Conservation (phyloP, 805 yeast species). For the Maudiozyma saulgeensis region DNA sequence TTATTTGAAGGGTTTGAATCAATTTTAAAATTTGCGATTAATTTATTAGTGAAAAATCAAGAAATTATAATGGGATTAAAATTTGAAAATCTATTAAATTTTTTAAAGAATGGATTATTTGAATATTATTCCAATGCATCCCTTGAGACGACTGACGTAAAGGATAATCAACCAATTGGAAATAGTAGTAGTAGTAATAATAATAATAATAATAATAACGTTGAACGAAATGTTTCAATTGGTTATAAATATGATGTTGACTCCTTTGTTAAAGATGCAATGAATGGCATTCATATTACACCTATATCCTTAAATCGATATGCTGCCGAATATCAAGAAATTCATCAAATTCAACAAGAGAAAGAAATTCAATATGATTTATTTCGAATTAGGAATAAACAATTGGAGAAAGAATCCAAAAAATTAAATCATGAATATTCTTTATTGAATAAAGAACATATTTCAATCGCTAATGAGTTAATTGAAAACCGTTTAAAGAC, state of each 20-base stretch:
- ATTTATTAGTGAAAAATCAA: constrained; percentile 65
- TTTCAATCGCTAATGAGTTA: constrained; percentile 79
- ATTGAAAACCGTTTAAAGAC: constrained; percentile 66
- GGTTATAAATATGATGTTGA: constrained; percentile 50
- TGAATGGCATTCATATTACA: constrained; percentile 50
- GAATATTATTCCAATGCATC: constrained; percentile 46
- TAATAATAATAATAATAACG: too few species aligned
- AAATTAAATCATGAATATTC: constrained; percentile 62
- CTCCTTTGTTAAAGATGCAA: constrained; percentile 69
- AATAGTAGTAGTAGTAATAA: too few species aligned
- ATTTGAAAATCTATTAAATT: constrained; percentile 71
- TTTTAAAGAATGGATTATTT: constrained; percentile 71
- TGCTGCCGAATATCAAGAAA: constrained; percentile 62
- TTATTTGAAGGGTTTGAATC: constrained; percentile 89
- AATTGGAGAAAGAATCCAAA: constrained; percentile 61
- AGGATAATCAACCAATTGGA: too few species aligned
- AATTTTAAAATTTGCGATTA: constrained; percentile 72
- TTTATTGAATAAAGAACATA: constrained; percentile 69
- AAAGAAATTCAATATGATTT: constrained; percentile 56
- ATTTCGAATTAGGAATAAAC: constrained; percentile 57
- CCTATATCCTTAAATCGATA: constrained; percentile 68
- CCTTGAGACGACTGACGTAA: not conserved
- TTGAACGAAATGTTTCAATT: constrained; percentile 2
- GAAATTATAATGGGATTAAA: constrained; percentile 45
- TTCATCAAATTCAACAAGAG: constrained; percentile 57